Evolutionary conservation across 2,329 filamentous ascomycete genomes (phyloP), one percentile per base, ranked within the genome.

Genomic region (Tolypocladium sp.): DNA sequence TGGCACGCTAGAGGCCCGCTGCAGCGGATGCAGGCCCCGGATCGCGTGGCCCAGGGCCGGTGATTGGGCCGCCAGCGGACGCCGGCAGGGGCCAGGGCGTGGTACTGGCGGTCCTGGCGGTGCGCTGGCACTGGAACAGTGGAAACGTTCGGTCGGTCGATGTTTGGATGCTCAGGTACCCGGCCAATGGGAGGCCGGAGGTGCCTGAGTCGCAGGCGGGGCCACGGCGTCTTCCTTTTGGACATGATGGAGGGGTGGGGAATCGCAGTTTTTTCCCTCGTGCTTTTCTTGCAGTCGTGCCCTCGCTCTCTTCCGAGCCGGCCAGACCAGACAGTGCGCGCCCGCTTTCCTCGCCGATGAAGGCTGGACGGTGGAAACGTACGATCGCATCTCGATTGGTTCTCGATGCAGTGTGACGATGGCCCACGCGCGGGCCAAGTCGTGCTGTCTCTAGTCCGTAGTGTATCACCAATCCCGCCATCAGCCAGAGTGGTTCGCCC

Each of bases 161-260:
- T 27, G 30, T 41, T 37, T 20, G 33, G n/a, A 40, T 56, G 56
- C 12, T 65, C 68, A 69, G 68, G 69, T 64, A 68, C 67, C 61
- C 60, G 61, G 54, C 70, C 70, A 72, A 72, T 72, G 27, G 62
- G 55, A 22, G 55, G 12, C 57, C n/a, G 33, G 33, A 37, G 57
- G 67, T 70, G 59, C 67, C 68, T 70, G 66, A 60, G 60, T 57
- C 53, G 59, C 35, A 27, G 49, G 30, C 49, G 49, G 20, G 49
- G 30, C 30, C 5, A 40, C 33, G 55, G 53, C 38, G 35, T 42
- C 25, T 41, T 22, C 25, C 38, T 54, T 52, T 54, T 38, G 38
- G 25, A 8, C 54, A 41, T 15, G 33, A 22, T 2, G 37, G 54
- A n/a, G 41, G 54, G 40, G 38, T 44, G 52, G 37, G 30, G 46